A percentile compares a stretch with the other conserved stretches of the same genome.
These are phyloP conservation scores for Calocera viscosa DNA, from an alignment of 768 basidiomycete species.

Conservation along the genomic window DNA sequence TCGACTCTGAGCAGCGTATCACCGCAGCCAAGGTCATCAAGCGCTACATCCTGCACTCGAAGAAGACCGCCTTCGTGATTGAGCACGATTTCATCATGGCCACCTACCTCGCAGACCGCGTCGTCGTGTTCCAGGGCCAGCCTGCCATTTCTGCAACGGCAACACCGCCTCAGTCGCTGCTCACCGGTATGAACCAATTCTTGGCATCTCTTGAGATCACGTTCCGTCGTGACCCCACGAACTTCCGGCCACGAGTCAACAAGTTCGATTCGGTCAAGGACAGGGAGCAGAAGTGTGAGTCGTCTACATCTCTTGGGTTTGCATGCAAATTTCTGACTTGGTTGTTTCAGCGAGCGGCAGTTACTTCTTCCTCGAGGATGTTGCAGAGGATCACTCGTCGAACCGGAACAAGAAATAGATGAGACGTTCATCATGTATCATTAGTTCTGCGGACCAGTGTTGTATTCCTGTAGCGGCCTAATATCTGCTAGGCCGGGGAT, in stretches of 20 bases:
- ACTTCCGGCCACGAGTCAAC: slow-evolving; percentile 81
- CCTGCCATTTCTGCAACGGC: slow-evolving; percentile 85
- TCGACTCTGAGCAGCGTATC: slow-evolving; percentile 99
- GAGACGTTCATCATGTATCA: background rate
- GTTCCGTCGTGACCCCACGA: slow-evolving; percentile 94
- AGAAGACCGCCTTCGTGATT: slow-evolving; percentile 97
- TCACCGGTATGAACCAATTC: slow-evolving; percentile 98
- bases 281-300: slow-evolving; percentile 66
- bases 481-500: background rate
- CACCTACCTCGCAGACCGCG: slow-evolving; percentile 94
- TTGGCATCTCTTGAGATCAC: slow-evolving; percentile 91
- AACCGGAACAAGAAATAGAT: background rate
- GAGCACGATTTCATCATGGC: slow-evolving; percentile 99
- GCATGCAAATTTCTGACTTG: background rate
- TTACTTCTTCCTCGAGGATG: slow-evolving; percentile 85
- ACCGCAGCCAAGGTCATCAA: slow-evolving; percentile 97
- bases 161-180: slow-evolving; percentile 85
- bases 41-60: slow-evolving; percentile 84
- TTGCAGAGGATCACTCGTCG: background rate
- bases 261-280: slow-evolving; percentile 77
- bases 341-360: slow-evolving; percentile 52
- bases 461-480: background rate
- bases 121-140: slow-evolving; percentile 80
- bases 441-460: background rate
- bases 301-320: slow-evolving; percentile 21